Evolutionary conservation across 805 yeast species (phyloP).

Genomic region (Wickerhamomyces xylosicus): DNA sequence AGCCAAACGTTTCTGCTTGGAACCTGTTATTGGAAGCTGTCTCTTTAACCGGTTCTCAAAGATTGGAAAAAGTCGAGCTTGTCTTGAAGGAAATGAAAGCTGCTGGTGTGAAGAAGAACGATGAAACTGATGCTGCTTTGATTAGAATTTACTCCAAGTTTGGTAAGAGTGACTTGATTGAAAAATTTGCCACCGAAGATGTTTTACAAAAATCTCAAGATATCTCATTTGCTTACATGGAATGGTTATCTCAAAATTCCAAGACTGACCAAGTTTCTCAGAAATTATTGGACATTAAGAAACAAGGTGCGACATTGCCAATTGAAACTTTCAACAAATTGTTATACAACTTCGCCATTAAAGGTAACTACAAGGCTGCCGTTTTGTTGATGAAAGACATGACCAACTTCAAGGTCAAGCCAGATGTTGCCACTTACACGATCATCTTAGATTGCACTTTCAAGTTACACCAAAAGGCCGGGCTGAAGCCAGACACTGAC

Average conservation of each 20-base stretch:
- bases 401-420: slow-evolving; percentile 30
- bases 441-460: slow-evolving; percentile 44
- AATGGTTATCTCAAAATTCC: slow-evolving; percentile 8
- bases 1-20: slow-evolving; percentile 44
- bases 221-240: slow-evolving; percentile 15
- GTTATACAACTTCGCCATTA: slow-evolving; percentile 30
- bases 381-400: slow-evolving; percentile 38
- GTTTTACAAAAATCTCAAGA: slow-evolving; percentile 24
- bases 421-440: slow-evolving; percentile 57
- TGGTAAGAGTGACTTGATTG: slow-evolving; percentile 26
- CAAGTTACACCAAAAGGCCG: slow-evolving; percentile 33
- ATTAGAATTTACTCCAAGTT: slow-evolving; percentile 40
- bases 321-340: slow-evolving; percentile 43
- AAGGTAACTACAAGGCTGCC: slow-evolving; percentile 33
- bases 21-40: slow-evolving; percentile 44
- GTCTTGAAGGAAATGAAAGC: slow-evolving; percentile 22
- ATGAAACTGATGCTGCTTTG: slow-evolving; percentile 37
- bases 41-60: slow-evolving; percentile 19
- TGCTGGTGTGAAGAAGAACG: slow-evolving; percentile 24
- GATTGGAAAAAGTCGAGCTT: slow-evolving; percentile 28
- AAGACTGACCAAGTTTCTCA: slow-evolving; percentile 9
- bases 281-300: slow-evolving; percentile 3
- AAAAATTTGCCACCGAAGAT: slow-evolving; percentile 25
- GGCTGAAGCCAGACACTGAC: slow-evolving; percentile 29
- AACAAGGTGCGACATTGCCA: slow-evolving; percentile 30